Evolutionary conservation across 176 grass and related monocot genomes (phyloP), one percentile per base, ranked within the genome.

Genomic region (Melocanna baccifera): DNA sequence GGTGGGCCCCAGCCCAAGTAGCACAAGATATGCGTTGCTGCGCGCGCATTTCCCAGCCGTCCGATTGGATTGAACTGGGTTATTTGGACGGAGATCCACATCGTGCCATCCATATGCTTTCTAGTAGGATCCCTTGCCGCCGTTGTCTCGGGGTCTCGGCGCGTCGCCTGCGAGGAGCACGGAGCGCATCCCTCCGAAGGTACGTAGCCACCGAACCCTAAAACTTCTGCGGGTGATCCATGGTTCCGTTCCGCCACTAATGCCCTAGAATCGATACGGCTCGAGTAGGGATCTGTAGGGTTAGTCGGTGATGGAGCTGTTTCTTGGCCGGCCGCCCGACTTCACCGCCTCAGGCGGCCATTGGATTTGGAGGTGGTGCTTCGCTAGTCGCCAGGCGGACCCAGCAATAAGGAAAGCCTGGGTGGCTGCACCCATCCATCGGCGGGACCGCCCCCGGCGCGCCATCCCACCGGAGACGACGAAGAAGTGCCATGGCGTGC

Each of bases 181-280:
- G 77, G 77, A 12, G 47, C 19, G n/a, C n/a, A n/a, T n/a, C n/a
- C n/a, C n/a, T 40, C 32, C 45, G 30, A 58, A 77, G 86, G 86
- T 88, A 40, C 22, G 72, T 42, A 3, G 10, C 9, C 26, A 1
- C 13, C 22, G 12, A 39, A 48, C 51, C 18, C 26, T 69, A 2
- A 16, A 77, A 16, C 72, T 13, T 71, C 30, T 30, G 28, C 14
- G 20, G 57, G 7, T 41, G 7, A 48, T 16, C 2, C 0, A 67
- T 52, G 40, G 40, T 8, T 41, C 55, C 39, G 56, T 62, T 4
- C n/a, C 4, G n/a, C 22, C 75, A 1, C 23, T 28, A 3, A 32
- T 63, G 6, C 77, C 62, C 62, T 51, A 80, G 62, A 46, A 59
- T 25, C n/a, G 57, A 59, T 25, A 59, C n/a, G 57, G 57, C 57